Base-by-base conservation (phyloP, 164 flowering plant species). In the Tetrastigma voinierianum region DNA sequence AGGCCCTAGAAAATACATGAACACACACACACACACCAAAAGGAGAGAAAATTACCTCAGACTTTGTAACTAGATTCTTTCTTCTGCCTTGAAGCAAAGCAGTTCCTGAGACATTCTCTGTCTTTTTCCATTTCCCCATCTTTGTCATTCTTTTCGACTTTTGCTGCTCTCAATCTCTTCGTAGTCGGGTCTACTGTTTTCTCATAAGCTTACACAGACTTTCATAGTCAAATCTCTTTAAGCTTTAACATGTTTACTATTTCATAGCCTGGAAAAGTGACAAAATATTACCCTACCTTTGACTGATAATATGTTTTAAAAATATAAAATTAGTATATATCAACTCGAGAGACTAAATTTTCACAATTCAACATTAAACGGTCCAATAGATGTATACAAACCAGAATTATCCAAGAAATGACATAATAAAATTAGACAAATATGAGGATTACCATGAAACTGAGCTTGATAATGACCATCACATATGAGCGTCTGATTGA, bases 161-260 rank as follows among this genome's bases (percentile, higher is more conserved):
- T 19, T 82, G 85, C 77, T n/a, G n/a, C 87, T 86, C 69, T 93
- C 98, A 81, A 64, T 71, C 89, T 92, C 72, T 80, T 85, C 84
- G 86, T 46, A 90, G 97, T 96, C 68, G 74, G 72, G 62, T 93
- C 93, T 49, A 90, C 80, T 67, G 86, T 87, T 63, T 61, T 76
- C 78, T 89, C 90, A n/a, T 65, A 93, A 96, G 76, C 65, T 92
- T 81, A 59, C 92, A 90, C 51, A 85, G 71, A 79, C 90, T 87
- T 78, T 93, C 92, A 76, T 90, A 93, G 65, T 93, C 97, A 80
- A 86, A 87, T 74, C 78, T 90, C 98, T 80, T 83, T 93, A 51
- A 90, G 85, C 76, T 90, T 93, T 55, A 90, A 65, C 74, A 78
- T 47, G 90, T 67, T 80, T 88, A 90, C 90, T 87, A 90, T 96